Base-by-base conservation (phyloP, 73 alveolate species). In the Stentor coeruleus region DNA sequence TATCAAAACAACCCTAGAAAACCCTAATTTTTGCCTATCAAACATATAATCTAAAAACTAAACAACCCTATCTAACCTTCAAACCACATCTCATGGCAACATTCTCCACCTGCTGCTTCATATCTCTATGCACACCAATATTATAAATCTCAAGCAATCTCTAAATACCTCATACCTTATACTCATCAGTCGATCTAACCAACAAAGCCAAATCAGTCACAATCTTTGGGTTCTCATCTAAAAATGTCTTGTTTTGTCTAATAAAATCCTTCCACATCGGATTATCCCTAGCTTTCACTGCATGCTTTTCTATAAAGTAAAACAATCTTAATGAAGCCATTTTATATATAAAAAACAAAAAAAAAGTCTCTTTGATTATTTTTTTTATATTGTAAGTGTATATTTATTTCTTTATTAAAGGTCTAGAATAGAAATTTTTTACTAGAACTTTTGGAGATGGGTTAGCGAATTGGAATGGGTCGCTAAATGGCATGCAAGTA, bases 401-500 rank as follows among this genome's bases (percentile, higher is more conserved):
- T n/a, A n/a, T n/a, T n/a, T n/a, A 49, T 20, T 49, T 11, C 66
- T 49, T 49, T 20, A 6, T 49, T 20, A 49, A 49, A 6, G 28
- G 28, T 20, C 66, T 49, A 11, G 66, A 49, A 49, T 49, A 49
- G 6, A 49, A 49, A 49, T 20, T 49, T 20, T 49, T 49, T 20
- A 6, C 66, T 20, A 11, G 66, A 20, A 49, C 66, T 20, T 49
- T 49, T 6, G 66, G 66, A 11, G 66, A 49, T 11, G 66, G 66
- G 66, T 49, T 49, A 6, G 66, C 66, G 66, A 49, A 49, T 49
- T 49, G 66, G 20, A 49, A 49, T 11, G 66, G 66, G 66, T 49
- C 66, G n/a, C n/a, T n/a, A 20, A 49, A 49, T 11, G 20, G 28
- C 6, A 20, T 20, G 66, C 66, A 49, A 20, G 28, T 49, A 20